Evolutionary conservation across 352 stramenopile species (phyloP).

Genomic region (Paralagenidium karlingii): DNA sequence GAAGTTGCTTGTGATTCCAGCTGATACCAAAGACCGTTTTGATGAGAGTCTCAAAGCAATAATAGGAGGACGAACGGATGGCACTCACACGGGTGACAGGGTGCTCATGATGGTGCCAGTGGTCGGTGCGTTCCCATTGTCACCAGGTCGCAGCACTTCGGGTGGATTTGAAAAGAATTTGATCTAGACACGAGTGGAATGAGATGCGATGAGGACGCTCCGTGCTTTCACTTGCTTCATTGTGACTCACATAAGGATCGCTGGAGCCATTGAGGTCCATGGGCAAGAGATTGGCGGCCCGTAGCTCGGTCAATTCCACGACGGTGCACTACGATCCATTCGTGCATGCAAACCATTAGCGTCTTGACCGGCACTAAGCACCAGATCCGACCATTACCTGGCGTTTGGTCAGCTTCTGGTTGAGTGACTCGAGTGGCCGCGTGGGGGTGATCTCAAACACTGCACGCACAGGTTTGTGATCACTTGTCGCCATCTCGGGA

Average conservation of each 20-base stretch:
- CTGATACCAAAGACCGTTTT: slow-evolving; percentile 7
- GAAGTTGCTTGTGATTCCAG: slow-evolving; percentile 51
- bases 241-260: slow-evolving; percentile 50
- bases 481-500: slow-evolving; percentile 54
- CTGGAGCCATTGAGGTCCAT: slow-evolving; percentile 71
- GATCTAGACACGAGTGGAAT: slow-evolving; percentile 15
- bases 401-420: neutral
- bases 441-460: slow-evolving; percentile 34
- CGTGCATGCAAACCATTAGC: slow-evolving; percentile 10
- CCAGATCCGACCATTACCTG: slow-evolving; percentile 3
- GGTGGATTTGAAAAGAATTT: slow-evolving; percentile 63
- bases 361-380: neutral
- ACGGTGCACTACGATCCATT: slow-evolving; percentile 19
- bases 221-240: neutral
- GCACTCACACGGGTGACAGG: slow-evolving; percentile 36
- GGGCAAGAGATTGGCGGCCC: slow-evolving; percentile 36
- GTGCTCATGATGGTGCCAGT: slow-evolving; percentile 51
- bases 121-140: slow-evolving; percentile 27
- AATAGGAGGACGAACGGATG: neutral
- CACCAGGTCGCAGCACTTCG: slow-evolving; percentile 33
- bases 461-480: slow-evolving; percentile 73
- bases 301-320: slow-evolving; percentile 47
- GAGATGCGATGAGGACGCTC: neutral
- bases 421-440: slow-evolving; percentile 1
- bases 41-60: neutral